A percentile compares a stretch with the other conserved stretches of the same genome.
Conservation (phyloP, 2,329 filamentous ascomycete genomes). For the Elsinoe fawcettii region DNA sequence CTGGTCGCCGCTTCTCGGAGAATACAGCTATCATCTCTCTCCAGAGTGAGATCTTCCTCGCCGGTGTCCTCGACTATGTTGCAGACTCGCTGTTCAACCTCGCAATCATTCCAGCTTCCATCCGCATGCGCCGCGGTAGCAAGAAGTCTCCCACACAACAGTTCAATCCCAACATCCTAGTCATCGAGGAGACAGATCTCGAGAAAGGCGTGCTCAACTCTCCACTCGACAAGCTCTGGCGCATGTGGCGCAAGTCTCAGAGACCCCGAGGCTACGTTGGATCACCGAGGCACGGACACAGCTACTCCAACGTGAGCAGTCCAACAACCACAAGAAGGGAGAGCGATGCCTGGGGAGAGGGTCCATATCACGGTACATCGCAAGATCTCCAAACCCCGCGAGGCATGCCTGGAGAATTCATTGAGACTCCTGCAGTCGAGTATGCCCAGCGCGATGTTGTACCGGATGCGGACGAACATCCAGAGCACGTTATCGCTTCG, state of each 20-base stretch:
- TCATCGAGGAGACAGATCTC: constrained; percentile 88
- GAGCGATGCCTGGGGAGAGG: constrained; percentile 8
- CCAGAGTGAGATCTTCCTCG: constrained; percentile 89
- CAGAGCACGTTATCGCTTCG: constrained; percentile 41
- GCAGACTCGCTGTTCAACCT: constrained; percentile 86
- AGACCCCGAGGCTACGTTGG: constrained; percentile 31
- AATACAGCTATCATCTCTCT: constrained; percentile 60
- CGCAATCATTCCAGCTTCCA: constrained; percentile 74
- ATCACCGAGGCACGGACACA: constrained; percentile 13
- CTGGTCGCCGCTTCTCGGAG: constrained; percentile 48
- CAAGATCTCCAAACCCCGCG: constrained; percentile 9
- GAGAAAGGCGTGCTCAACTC: constrained; percentile 87
- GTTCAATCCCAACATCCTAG: constrained; percentile 20
- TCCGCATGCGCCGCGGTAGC: constrained; percentile 44
- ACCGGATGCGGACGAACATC: constrained; percentile 34
- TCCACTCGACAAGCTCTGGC: constrained; percentile 82
- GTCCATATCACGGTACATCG: constrained; percentile 1
- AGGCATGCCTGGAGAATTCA: constrained; percentile 17
- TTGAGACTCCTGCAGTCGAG: constrained; percentile 18
- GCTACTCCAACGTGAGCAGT: constrained; percentile 13
- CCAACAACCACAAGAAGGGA: neutral
- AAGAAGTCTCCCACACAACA: constrained; percentile 23
- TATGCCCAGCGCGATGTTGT: constrained; percentile 18
- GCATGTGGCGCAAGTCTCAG: constrained; percentile 85
- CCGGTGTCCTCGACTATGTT: constrained; percentile 87